Base-by-base conservation (phyloP, 495 filamentous ascomycete genomes). In the Viridothelium virens region DNA sequence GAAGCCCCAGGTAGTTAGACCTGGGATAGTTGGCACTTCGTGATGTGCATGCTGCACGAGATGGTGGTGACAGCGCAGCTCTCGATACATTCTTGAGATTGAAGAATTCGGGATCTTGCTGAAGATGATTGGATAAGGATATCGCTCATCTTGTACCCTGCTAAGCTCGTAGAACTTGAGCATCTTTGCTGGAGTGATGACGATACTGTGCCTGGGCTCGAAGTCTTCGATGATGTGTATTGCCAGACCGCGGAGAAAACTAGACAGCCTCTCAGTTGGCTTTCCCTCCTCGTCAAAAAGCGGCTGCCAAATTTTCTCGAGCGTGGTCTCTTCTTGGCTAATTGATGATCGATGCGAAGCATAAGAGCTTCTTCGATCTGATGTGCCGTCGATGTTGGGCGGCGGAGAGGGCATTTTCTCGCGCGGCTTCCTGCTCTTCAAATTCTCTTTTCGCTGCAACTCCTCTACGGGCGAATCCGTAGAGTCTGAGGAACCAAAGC, bases 141-240 rank as follows among this genome's bases (percentile, higher is more conserved):
- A 88, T 46, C 78, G 76, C 72, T 96, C 91, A 37, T 80, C 75
- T 0, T 83, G 69, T 2, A 93, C 71, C 61, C 79, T 74, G 65
- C 88, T 85, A 63, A 81, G 85, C 31, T 82, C 78, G 72, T 96
- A 96, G 67, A 93, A 92, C 62, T 84, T 81, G 14, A 85, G 81
- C 80, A 97, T 84, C 77, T 96, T 96, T 6, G 84, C 79, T 2
- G 91, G 89, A 0, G 87, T 86, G 38, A 96, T 84, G n/a, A 96
- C 90, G 48, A 94, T 80, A 48, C 83, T 90, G 39, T 87, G 85
- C 46, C 81, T 82, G 0, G 91, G 90, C 31, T 85, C 78, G 71
- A 89, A 90, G 65, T 92, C 84, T 56, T 91, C 86, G 73, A 95
- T 91, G 88, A 97, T 79, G 73, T 92, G 88, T 41, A 87, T 80